Percentiles rank a stretch among this genome's conserved stretches.
phyloP scores from a whole-genome alignment of 495 filamentous ascomycete species.

The Penicillium desertorum region DNA sequence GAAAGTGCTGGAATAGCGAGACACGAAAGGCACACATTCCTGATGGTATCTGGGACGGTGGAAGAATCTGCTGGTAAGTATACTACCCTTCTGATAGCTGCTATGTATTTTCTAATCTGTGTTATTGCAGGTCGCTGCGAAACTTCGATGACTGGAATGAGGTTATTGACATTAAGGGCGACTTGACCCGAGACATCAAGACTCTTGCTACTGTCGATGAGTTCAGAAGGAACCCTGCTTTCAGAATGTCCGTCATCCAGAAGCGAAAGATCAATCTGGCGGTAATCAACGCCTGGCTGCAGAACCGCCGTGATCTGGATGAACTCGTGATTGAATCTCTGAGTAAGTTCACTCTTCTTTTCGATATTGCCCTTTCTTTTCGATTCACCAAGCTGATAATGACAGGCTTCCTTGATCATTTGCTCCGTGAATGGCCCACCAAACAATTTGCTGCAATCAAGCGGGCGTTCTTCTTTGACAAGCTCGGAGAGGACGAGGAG shows the following conservation, averaged over 20 bases:
- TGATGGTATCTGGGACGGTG: constrained; percentile 73
- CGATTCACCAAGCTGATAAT: constrained; percentile 20
- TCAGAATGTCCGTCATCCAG: constrained; percentile 56
- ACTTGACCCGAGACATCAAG: constrained; percentile 4
- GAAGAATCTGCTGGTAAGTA: constrained; percentile 73
- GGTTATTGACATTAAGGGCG: constrained; percentile 1
- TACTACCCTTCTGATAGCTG: background rate
- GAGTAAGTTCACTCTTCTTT: constrained; percentile 49
- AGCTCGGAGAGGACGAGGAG: constrained; percentile 34
- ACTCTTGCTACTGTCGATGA: background rate
- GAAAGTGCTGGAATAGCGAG: constrained; percentile 70
- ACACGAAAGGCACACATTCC: constrained; percentile 54
- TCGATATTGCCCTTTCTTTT: background rate
- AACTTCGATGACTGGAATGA: constrained; percentile 34
- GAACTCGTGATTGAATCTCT: constrained; percentile 71
- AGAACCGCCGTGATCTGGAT: constrained; percentile 56
- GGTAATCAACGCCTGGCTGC: constrained; percentile 63
- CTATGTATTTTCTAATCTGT: constrained; percentile 7
- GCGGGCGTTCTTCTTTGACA: constrained; percentile 68
- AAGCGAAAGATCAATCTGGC: constrained; percentile 62
- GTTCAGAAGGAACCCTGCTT: constrained; percentile 30
- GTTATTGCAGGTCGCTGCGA: constrained; percentile 34
- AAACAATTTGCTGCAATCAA: constrained; percentile 64
- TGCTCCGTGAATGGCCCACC: constrained; percentile 73
- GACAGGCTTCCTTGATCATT: constrained; percentile 79